A percentile compares a stretch with the other conserved stretches of the same genome.
phyloP scores from a whole-genome alignment of 2,329 filamentous ascomycete species.

The Xylariaceae sp. region DNA sequence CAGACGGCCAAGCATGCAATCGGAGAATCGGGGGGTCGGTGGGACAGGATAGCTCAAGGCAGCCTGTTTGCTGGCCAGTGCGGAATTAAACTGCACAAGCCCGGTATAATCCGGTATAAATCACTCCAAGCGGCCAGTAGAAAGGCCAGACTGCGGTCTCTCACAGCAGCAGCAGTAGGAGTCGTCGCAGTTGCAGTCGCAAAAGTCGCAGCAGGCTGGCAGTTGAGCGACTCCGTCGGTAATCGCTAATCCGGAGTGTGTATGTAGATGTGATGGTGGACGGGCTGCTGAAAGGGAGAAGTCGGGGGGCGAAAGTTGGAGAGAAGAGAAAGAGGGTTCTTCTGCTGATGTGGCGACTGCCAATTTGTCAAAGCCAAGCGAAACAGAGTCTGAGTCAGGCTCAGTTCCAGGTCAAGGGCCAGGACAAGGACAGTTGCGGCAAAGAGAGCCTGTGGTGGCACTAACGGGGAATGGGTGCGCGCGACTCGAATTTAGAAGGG shows the following conservation, averaged over 20 bases:
- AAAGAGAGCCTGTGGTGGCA: constrained; percentile 7
- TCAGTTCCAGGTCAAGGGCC: constrained; percentile 13
- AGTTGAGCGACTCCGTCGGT: constrained; percentile 7
- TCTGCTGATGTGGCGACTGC: constrained; percentile 33
- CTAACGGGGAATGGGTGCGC: constrained; percentile 4
- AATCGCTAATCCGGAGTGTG: background rate
- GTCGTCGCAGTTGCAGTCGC: too few species aligned
- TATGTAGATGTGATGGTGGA: constrained; percentile 17
- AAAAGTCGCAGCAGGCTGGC: background rate
- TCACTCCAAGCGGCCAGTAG: constrained; percentile 11
- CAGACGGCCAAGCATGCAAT: constrained; percentile 14
- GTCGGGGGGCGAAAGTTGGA: constrained; percentile 19
- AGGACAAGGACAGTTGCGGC: constrained; percentile 25
- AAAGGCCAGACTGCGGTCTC: background rate
- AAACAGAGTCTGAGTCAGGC: constrained; percentile 34
- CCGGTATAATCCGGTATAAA: constrained; percentile 4
- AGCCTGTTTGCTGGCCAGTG: constrained; percentile 6
- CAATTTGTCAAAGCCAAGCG: constrained; percentile 32
- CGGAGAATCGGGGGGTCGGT: constrained; percentile 14
- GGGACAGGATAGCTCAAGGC: constrained; percentile 10
- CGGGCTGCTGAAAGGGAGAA: constrained; percentile 23
- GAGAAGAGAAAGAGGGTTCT: constrained; percentile 22
- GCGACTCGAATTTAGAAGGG: constrained; percentile 5
- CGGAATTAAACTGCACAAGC: background rate
- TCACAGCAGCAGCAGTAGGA: background rate